Percentiles rank a stretch among this genome's conserved stretches.
Evolutionary conservation across 129 eudicot species (phyloP).

Genomic region (Cynara cardunculus): DNA sequence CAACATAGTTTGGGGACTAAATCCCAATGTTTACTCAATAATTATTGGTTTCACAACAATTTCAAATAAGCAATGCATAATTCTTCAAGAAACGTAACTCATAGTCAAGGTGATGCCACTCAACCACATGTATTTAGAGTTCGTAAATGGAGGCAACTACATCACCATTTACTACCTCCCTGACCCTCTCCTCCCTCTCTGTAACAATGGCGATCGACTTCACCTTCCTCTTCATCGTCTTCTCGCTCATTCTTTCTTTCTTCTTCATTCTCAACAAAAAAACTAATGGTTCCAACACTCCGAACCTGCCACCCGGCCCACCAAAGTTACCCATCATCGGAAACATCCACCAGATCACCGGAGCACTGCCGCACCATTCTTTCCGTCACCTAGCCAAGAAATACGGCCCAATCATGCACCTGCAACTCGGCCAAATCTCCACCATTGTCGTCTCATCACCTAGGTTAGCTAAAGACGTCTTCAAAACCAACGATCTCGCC

Average conservation of each 20-base stretch:
- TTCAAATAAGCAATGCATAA: background rate
- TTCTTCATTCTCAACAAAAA: background rate
- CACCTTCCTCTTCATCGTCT: background rate
- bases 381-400: conserved; percentile 17
- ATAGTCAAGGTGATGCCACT: background rate
- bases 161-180: too few relatives aligned
- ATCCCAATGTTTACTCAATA: background rate
- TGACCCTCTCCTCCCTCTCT: background rate
- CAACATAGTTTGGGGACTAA: too few relatives aligned
- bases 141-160: background rate
- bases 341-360: background rate
- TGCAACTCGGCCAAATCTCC: background rate
- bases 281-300: background rate
- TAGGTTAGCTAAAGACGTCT: background rate
- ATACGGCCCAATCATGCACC: conserved; percentile 20
- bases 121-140: background rate
- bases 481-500: background rate
- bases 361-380: conserved; percentile 20
- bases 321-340: background rate
- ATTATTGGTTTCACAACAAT: too few relatives aligned
- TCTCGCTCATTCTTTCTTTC: background rate
- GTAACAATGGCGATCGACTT: background rate
- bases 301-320: background rate
- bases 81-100: background rate
- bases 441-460: conserved; percentile 1